Percentiles rank a stretch among this genome's conserved stretches.
Conservation (phyloP, 139 green algal species). For the Coelastrella sp. region DNA sequence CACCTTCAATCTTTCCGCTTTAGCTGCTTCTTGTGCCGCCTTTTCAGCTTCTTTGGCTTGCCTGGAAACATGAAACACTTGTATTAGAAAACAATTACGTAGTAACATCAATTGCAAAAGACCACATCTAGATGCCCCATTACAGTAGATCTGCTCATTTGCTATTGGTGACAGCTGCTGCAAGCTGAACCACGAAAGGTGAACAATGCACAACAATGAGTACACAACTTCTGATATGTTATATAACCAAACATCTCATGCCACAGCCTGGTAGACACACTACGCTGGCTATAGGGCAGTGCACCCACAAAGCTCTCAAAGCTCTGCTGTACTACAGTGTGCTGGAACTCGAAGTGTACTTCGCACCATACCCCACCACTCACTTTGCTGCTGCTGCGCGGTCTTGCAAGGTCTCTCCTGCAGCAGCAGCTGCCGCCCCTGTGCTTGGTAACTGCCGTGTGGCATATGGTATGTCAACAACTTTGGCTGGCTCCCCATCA, state of each 20-base stretch:
- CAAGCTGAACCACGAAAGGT: too few species aligned
- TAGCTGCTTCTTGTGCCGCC: slow-evolving; percentile 61
- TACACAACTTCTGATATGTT: too few species aligned
- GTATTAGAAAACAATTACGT: background rate
- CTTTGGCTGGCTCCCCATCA: slow-evolving; percentile 35
- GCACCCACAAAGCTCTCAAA: too few species aligned
- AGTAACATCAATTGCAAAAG: background rate
- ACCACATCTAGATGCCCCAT: background rate
- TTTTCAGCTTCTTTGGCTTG: slow-evolving; percentile 47
- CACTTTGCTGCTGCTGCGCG: slow-evolving; percentile 38
- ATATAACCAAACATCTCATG: too few species aligned
- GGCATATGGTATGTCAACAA: slow-evolving; percentile 54
- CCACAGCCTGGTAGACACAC: too few species aligned
- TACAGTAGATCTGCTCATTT: too few species aligned
- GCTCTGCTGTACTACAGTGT: too few species aligned
- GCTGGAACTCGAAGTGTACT: background rate
- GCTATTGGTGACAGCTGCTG: too few species aligned
- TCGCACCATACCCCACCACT: background rate
- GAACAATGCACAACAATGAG: too few species aligned
- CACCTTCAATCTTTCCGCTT: slow-evolving; percentile 50
- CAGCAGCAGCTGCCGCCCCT: slow-evolving; percentile 27
- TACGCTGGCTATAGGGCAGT: too few species aligned
- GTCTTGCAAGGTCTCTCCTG: slow-evolving; percentile 18
- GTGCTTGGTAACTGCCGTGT: slow-evolving; percentile 36
- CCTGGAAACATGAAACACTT: slow-evolving; percentile 8